These are phyloP conservation scores for Lachnellula hyalina DNA, from an alignment of 2,329 filamentous ascomycete species.

Conservation along the genomic window DNA sequence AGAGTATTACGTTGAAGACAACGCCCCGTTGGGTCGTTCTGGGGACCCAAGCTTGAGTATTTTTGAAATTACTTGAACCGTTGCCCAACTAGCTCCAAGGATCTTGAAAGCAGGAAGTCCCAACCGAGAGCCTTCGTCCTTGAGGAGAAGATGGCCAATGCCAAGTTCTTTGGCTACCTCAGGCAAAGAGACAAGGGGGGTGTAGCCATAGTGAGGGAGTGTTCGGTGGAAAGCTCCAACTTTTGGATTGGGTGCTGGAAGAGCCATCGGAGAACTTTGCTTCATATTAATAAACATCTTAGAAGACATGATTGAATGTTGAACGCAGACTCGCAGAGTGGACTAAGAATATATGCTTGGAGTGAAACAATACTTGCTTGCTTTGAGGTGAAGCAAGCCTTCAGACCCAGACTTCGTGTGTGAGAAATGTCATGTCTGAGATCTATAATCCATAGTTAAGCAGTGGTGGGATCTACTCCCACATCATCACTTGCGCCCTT, in stretches of 20 bases:
- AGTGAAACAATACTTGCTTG: not conserved
- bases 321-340: too few species aligned
- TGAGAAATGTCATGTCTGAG: too few species aligned
- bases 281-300: not conserved
- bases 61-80: slow-evolving; percentile 51
- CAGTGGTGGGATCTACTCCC: too few species aligned
- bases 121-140: slow-evolving; percentile 65
- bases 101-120: slow-evolving; percentile 75
- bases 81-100: slow-evolving; percentile 72
- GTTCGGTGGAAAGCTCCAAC: not conserved
- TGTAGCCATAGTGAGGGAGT: not conserved
- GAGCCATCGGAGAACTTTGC: not conserved
- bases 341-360: not conserved
- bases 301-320: not conserved
- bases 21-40: not conserved
- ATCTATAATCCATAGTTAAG: too few species aligned
- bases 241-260: not conserved
- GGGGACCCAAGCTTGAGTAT: slow-evolving; percentile 35
- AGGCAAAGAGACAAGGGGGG: slow-evolving; percentile 38
- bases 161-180: slow-evolving; percentile 52
- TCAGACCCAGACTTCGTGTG: too few species aligned
- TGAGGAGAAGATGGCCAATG: slow-evolving; percentile 55
- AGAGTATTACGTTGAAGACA: not conserved
- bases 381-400: not conserved
- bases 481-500: too few species aligned